Percentiles rank a stretch among this genome's conserved stretches.
phyloP scores from a whole-genome alignment of 768 basidiomycete genomes.

The Russula foetens region DNA sequence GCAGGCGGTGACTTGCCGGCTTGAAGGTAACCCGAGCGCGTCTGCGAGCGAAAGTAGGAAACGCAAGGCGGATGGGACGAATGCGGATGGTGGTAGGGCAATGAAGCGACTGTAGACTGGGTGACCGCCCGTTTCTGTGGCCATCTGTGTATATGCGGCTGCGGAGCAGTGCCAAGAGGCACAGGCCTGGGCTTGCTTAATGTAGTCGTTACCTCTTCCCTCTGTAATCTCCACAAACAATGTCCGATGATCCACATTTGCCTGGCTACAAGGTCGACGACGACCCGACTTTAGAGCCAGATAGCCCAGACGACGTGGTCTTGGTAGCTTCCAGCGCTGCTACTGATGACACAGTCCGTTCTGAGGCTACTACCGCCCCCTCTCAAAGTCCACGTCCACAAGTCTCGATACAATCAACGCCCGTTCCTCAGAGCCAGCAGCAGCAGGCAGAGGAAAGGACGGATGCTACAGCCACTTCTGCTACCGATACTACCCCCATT shows the following conservation, averaged over 20 bases:
- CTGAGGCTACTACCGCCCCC: neutral
- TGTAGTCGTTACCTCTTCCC: neutral
- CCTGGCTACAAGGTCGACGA: no score
- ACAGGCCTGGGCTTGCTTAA: no score
- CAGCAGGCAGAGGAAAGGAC: neutral
- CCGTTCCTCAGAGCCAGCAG: neutral
- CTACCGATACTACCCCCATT: no score
- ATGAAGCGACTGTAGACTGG: neutral
- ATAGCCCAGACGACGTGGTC: neutral
- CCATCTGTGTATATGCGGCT: no score
- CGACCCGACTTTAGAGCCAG: neutral
- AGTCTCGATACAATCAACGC: neutral
- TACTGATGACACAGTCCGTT: neutral
- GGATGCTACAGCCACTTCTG: neutral
- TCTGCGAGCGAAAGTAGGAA: neutral
- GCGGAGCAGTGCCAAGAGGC: no score
- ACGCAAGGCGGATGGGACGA: constrained; percentile 3
- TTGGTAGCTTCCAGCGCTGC: neutral
- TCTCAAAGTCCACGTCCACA: neutral
- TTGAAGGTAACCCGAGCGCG: neutral
- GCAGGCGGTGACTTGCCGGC: neutral
- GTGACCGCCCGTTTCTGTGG: neutral
- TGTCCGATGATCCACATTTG: constrained; percentile 7
- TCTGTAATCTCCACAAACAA: neutral
- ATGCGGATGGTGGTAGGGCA: neutral